phyloP scores from a whole-genome alignment of 1,139 yeast genomes.

The Magnusiomyces suaveolens region DNA sequence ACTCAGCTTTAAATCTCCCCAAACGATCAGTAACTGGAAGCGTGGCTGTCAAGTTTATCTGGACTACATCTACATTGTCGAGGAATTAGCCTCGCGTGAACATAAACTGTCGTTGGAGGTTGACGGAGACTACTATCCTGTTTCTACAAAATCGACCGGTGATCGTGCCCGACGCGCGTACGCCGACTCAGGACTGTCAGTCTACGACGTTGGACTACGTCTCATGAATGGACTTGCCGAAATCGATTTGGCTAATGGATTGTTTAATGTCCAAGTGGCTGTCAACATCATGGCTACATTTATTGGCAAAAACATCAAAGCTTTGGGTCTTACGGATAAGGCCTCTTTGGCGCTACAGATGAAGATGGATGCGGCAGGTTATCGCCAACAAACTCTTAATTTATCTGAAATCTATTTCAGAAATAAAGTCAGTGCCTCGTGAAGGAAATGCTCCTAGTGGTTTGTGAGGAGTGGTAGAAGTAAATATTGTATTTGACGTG shows the following conservation, averaged over 20 bases:
- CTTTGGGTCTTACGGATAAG: slow-evolving; percentile 12
- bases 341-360: slow-evolving; percentile 1
- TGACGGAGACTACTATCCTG: neutral
- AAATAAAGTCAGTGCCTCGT: neutral
- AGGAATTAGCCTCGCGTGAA: slow-evolving; percentile 1
- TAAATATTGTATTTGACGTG: too few species aligned
- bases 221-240: slow-evolving; percentile 36
- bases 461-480: neutral
- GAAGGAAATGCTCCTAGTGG: neutral
- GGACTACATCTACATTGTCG: slow-evolving; percentile 24
- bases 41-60: slow-evolving; percentile 35
- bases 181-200: slow-evolving; percentile 5
- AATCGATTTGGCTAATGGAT: slow-evolving; percentile 27
- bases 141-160: slow-evolving; percentile 18
- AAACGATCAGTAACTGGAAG: slow-evolving; percentile 45
- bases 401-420: neutral
- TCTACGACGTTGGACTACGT: slow-evolving; percentile 12
- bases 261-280: slow-evolving; percentile 38
- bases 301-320: slow-evolving; percentile 34
- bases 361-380: slow-evolving; percentile 8
- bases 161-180: slow-evolving; percentile 7
- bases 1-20: slow-evolving; percentile 35
- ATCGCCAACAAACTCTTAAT: neutral
- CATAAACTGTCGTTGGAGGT: neutral
- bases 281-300: slow-evolving; percentile 43